Conservation (phyloP, 108 stramenopile species). For the Cafeteria roenbergensis region DNA sequence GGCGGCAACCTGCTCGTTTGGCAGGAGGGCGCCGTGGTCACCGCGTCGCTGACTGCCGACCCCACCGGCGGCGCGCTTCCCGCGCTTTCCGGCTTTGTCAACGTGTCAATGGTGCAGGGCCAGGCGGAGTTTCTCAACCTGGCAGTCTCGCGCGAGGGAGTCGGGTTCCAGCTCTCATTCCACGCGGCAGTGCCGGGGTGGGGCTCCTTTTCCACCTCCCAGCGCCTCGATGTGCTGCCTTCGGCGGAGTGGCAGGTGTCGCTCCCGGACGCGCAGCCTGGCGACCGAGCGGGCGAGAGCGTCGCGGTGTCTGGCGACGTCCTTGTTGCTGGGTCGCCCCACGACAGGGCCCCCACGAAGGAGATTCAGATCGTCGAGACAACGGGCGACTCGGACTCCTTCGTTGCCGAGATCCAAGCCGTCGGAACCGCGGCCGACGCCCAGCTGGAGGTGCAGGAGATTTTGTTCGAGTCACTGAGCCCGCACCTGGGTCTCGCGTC, state of each 20-base stretch:
- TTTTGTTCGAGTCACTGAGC: too few relatives aligned
- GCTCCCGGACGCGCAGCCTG: not conserved
- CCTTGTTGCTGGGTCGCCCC: slow-evolving; percentile 3
- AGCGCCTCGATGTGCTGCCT: not conserved
- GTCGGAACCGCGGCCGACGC: not conserved
- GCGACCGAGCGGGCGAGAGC: not conserved
- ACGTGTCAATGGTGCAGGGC: not conserved
- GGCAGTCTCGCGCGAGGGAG: not conserved
- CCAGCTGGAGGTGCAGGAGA: slow-evolving; percentile 3
- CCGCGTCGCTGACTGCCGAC: not conserved
- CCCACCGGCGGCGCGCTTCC: not conserved
- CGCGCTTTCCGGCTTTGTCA: not conserved
- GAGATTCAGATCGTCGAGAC: slow-evolving; percentile 4
- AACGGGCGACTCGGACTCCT: not conserved
- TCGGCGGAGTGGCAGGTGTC: slow-evolving; percentile 9
- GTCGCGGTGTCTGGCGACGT: not conserved
- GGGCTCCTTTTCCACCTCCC: not conserved
- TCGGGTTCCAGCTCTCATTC: slow-evolving; percentile 1
- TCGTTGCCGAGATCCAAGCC: not conserved
- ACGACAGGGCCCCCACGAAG: not conserved
- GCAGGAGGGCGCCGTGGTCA: not conserved
- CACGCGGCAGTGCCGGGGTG: not conserved
- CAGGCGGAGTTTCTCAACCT: slow-evolving; percentile 2
- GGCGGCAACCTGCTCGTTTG: not conserved
- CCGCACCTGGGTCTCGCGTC: too few relatives aligned